Conservation (phyloP, 2,329 filamentous ascomycete genomes). For the Trichoderma koningiopsis region DNA sequence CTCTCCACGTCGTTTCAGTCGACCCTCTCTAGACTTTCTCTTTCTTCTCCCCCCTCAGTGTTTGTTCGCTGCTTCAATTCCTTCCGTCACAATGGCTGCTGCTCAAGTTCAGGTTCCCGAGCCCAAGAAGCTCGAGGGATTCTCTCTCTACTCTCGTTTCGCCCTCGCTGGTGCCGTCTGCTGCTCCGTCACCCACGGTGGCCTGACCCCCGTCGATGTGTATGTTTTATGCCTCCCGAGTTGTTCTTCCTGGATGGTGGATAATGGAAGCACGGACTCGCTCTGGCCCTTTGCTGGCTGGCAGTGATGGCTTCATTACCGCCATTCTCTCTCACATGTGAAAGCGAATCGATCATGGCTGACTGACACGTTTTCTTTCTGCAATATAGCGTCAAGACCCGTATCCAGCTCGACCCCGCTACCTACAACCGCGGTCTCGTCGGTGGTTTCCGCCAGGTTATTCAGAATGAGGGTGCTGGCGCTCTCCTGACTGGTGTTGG, state of each 20-base stretch:
- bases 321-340: neutral
- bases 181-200: constrained; percentile 97
- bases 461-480: constrained; percentile 80
- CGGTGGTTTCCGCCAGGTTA: constrained; percentile 83
- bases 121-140: constrained; percentile 48
- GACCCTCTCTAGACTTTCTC: constrained; percentile 2
- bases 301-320: neutral
- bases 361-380: constrained; percentile 28
- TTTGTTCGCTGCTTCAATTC: constrained; percentile 13
- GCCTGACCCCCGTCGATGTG: constrained; percentile 98
- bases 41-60: constrained; percentile 6
- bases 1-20: constrained; percentile 23
- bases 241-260: neutral
- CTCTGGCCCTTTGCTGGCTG: neutral
- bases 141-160: constrained; percentile 90
- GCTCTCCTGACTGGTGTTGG: constrained; percentile 84
- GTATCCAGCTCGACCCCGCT: constrained; percentile 87
- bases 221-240: constrained; percentile 59
- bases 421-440: constrained; percentile 89
- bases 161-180: constrained; percentile 96
- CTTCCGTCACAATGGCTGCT: constrained; percentile 23
- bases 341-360: constrained; percentile 24
- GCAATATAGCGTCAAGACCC: constrained; percentile 79
- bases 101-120: constrained; percentile 35
- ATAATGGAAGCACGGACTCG: neutral